Conservation (phyloP, 2,329 filamentous ascomycete species). For the Talaromyces rugulosus region DNA sequence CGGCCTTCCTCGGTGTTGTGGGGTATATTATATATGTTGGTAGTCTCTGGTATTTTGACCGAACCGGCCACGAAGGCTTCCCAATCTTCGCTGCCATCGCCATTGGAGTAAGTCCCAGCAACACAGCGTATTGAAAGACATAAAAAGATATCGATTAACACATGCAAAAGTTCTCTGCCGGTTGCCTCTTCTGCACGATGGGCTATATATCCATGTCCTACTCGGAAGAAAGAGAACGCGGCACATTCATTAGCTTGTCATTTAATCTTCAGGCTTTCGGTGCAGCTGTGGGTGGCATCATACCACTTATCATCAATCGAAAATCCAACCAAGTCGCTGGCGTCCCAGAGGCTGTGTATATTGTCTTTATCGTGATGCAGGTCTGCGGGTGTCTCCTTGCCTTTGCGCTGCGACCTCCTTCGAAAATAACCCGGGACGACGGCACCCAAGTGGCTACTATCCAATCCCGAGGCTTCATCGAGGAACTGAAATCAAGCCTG, state of each 20-base stretch:
- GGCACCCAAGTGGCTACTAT: conserved; percentile 23
- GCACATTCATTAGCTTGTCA: conserved; percentile 24
- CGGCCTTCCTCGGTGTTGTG: background rate
- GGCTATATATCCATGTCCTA: conserved; percentile 31
- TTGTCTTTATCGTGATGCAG: background rate
- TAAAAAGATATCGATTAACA: too few species aligned
- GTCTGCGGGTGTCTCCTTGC: background rate
- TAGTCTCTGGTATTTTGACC: background rate
- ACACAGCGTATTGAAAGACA: too few species aligned
- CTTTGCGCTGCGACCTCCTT: background rate
- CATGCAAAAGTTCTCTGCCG: conserved; percentile 13
- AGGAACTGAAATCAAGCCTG: conserved; percentile 28
- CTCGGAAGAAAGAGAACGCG: conserved; percentile 29
- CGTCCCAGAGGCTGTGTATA: background rate
- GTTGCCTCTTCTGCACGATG: conserved; percentile 26
- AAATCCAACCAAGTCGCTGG: background rate
- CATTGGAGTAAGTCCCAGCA: conserved; percentile 17
- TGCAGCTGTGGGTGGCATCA: background rate
- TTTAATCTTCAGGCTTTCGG: conserved; percentile 28
- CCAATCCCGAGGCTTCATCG: conserved; percentile 20
- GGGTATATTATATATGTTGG: conserved; percentile 1
- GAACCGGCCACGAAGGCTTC: background rate
- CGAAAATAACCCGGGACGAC: background rate
- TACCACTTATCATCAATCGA: background rate
- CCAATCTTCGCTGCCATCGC: background rate